Evolutionary conservation across 2,329 filamentous ascomycete species (phyloP).

Genomic region (Trichophyton schoenleinii): DNA sequence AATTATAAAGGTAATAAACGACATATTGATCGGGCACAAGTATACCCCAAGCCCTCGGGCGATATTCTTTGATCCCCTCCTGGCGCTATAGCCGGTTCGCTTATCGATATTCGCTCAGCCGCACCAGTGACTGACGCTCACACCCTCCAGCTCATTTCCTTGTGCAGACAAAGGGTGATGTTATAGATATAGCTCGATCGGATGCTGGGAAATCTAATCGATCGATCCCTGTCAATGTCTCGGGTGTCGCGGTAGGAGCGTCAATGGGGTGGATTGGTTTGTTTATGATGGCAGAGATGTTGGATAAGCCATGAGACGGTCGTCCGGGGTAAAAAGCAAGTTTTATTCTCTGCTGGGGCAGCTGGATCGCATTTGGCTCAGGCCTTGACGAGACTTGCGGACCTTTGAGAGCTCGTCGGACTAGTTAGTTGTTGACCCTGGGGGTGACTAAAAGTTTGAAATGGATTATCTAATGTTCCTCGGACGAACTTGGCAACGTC

Average conservation of each 20-base stretch:
- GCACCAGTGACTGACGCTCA: background rate
- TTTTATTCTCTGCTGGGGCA: background rate
- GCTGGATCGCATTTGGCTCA: background rate
- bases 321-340: background rate
- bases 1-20: constrained; percentile 28
- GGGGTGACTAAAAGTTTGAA: background rate
- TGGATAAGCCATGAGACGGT: background rate
- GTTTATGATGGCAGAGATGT: background rate
- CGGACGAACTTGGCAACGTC: background rate
- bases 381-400: background rate
- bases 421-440: background rate
- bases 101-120: background rate
- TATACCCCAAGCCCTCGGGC: background rate
- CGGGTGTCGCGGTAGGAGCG: background rate
- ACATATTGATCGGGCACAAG: constrained; percentile 12
- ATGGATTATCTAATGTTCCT: background rate
- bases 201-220: background rate
- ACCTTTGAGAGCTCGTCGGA: background rate
- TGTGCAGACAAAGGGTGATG: background rate
- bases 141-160: background rate
- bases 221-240: background rate
- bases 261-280: background rate
- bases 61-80: background rate
- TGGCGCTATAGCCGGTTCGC: background rate
- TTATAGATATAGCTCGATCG: constrained; percentile 1